Conservation (phyloP, 305 asterid species). For the Petunia hybrid region DNA sequence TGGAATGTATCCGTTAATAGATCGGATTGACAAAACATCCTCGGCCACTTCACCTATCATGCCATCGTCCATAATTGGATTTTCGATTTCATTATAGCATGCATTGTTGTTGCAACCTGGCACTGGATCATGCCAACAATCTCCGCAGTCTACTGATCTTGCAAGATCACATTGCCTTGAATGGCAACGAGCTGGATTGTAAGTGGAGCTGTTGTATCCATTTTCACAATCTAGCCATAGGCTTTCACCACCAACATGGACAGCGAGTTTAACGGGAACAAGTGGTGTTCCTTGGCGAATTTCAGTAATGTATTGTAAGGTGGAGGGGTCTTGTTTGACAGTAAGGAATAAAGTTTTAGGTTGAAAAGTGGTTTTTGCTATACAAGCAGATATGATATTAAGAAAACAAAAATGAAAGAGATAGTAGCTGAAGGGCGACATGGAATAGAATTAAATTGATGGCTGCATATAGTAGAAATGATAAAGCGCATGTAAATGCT, state of each 20-base stretch:
- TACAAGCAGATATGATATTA: too few species aligned
- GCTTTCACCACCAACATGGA: constrained; percentile 33
- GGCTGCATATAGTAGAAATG: too few species aligned
- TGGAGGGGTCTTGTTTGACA: too few species aligned
- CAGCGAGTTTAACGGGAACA: constrained; percentile 35
- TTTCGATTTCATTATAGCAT: constrained; percentile 20
- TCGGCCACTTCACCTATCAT: constrained; percentile 29
- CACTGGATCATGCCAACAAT: constrained; percentile 1
- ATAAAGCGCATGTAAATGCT: too few species aligned
- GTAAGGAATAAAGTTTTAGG: too few species aligned
- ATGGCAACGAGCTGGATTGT: constrained; percentile 27
- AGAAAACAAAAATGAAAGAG: too few species aligned
- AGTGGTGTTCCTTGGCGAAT: constrained; percentile 31
- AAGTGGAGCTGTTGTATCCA: constrained; percentile 31
- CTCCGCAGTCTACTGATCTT: neutral
- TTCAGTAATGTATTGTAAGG: too few species aligned
- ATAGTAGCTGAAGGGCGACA: too few species aligned
- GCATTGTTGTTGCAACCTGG: constrained; percentile 39
- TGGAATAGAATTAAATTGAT: too few species aligned
- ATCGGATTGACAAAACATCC: constrained; percentile 32
- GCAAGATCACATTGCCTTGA: constrained; percentile 26
- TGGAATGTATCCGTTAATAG: constrained; percentile 14
- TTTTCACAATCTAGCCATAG: constrained; percentile 35
- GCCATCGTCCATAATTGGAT: constrained; percentile 11
- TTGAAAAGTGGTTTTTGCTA: too few species aligned